Evolutionary conservation across 805 yeast genomes (phyloP), one percentile per base, ranked within the genome.

Genomic region (Starmerella floricola): DNA sequence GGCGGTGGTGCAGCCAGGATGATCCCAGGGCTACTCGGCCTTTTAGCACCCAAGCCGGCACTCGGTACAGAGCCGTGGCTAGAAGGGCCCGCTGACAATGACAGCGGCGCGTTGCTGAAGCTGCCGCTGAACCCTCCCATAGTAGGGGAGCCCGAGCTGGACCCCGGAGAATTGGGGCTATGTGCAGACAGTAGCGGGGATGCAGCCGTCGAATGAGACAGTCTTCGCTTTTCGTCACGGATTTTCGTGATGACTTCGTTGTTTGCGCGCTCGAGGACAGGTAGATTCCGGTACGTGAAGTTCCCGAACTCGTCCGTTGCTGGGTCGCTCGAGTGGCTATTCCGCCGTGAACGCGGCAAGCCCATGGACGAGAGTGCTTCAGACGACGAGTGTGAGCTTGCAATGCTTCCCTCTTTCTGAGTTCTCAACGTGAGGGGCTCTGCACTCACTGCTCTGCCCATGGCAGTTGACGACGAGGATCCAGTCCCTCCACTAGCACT

Each of bases 241-340:
- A 91, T 71, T 48, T 95, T 67, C 55, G 83, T 82, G 49, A 91
- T 85, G 12, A 82, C 87, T 62, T 87, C 96, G 56, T 84, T 85
- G 57, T 91, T 91, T 8, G 95, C 96, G 54, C 81, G 82, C 53
- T 91, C 97, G 42, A 93, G 69, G 5, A 91, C 91, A 4, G 88
- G 78, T 48, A 91, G 64, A 58, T 91, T 91, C 50, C 95, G 70
- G 62, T 83, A 91, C 45, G 83, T 79, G 61, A 91, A 91, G 3
- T 91, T 79, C 0, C 99, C 99, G 70, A 91, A 91, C 54, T 88
- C 52, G 32, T 46, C 50, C 3, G 28, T 19, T 2, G 47, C 38
- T 5, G 50, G 18, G 21, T 46, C 50, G 20, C 50, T 46, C 13
- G 16, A 32, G 10, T 42, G 40, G 26, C 50, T 43, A 17, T 41